Base-by-base conservation (phyloP, 2,329 filamentous ascomycete species). In the Cercospora zeina region DNA sequence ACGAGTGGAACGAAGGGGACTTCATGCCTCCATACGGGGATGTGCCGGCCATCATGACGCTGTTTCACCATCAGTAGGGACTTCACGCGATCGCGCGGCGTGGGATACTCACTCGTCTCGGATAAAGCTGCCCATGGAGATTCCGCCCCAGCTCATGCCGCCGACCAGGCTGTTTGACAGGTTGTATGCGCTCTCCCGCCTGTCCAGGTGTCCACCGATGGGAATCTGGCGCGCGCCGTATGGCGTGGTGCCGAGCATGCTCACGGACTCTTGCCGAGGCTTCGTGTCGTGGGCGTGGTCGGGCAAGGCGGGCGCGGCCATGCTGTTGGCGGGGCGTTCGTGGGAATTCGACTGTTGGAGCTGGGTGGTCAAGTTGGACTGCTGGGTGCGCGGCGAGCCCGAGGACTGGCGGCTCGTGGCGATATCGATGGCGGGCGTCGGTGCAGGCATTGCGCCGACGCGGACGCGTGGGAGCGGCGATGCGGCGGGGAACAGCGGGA, bases 41-140 rank as follows among this genome's bases (percentile, higher is more conserved):
- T 16, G 92, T 97, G 72, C 95, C 93, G 63, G 91, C 87, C 90
- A 97, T 97, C 75, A 96, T 88, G 73, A 97, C 93, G 76, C 92
- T 97, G 75, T 69, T 13, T 34, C 31, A 37, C 2, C 24, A 59
- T 68, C 62, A 69, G 65, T 59, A 31, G 21, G 24, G 33, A 21
- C n/a, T 47, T 27, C 24, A 30, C 47, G 54, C 53, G 14, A n/a
- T 13, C 37, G 45, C 36, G 34, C 47, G 13, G 54, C 36, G 11
- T 58, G 36, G 21, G 42, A 59, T 57, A 88, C 93, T 87, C 87
- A 99, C 95, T 99, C 95, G 80, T 99, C 93, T 77, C 91, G 85
- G 77, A 99, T 95, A 82, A 96, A 97, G 73, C 93, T 97, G 66
- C 93, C 93, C 68, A 97, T 91, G 8, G 93, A 97, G 64, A 96